Percentiles rank a stretch among this genome's conserved stretches.
phyloP scores from a whole-genome alignment of 495 filamentous ascomycete species.

The Daldinia loculata region DNA sequence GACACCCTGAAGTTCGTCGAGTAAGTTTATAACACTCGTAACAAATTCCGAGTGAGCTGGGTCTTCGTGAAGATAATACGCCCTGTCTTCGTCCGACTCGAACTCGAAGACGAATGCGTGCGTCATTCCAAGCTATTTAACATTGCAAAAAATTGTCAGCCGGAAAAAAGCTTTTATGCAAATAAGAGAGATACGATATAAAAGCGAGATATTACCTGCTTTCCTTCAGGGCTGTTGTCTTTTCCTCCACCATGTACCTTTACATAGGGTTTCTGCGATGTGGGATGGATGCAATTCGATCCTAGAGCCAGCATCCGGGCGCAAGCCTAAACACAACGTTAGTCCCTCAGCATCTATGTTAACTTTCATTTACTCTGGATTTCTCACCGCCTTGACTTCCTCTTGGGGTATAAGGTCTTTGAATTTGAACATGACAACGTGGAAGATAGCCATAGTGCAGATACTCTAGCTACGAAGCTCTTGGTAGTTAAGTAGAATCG shows the following conservation, averaged over 20 bases:
- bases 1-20: neutral
- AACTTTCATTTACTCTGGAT: neutral
- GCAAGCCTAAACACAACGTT: conserved; percentile 37
- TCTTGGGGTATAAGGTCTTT: neutral
- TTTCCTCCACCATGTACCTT: neutral
- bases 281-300: conserved; percentile 60
- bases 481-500: neutral
- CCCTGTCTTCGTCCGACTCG: conserved; percentile 63
- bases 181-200: neutral
- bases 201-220: neutral
- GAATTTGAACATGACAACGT: neutral
- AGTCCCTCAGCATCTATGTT: neutral
- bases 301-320: conserved; percentile 45
- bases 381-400: neutral
- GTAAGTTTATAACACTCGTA: neutral
- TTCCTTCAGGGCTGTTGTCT: neutral
- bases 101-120: conserved; percentile 71
- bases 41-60: conserved; percentile 51
- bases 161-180: neutral
- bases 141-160: conserved; percentile 17
- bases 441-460: neutral
- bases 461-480: neutral
- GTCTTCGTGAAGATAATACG: conserved; percentile 64
- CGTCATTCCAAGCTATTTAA: conserved; percentile 59
- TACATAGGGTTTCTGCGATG: conserved; percentile 64